phyloP scores from a whole-genome alignment of 768 basidiomycete genomes.

The Hericium alpestre region DNA sequence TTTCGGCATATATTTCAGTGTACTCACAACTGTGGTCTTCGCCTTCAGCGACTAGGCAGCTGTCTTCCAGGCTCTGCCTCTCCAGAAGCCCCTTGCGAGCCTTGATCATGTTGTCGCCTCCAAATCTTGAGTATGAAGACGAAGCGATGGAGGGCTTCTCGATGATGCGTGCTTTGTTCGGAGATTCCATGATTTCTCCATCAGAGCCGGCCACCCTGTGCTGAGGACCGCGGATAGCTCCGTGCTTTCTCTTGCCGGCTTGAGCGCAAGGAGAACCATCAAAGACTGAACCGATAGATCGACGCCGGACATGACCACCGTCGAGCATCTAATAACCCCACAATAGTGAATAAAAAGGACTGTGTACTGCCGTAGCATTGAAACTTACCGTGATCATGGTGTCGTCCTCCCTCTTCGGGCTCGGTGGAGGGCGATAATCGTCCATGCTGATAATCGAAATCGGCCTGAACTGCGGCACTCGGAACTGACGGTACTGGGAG shows the following conservation, averaged over 20 bases:
- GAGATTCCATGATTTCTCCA: conserved; percentile 30
- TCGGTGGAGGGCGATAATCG: conserved; percentile 23
- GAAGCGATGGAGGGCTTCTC: conserved; percentile 61
- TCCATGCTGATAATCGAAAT: conserved; percentile 51
- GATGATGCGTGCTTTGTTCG: conserved; percentile 36
- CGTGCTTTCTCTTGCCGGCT: conserved; percentile 49
- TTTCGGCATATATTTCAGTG: conserved; percentile 19
- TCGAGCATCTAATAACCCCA: conserved; percentile 54
- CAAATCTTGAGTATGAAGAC: conserved; percentile 52
- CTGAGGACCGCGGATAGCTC: conserved; percentile 12
- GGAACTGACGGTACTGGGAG: conserved; percentile 9
- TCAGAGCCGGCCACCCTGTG: conserved; percentile 13
- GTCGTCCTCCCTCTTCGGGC: conserved; percentile 57
- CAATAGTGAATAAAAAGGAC: background rate
- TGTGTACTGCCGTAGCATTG: background rate
- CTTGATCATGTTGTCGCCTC: conserved; percentile 56
- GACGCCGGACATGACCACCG: conserved; percentile 62
- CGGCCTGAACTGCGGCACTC: conserved; percentile 41
- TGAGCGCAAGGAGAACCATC: conserved; percentile 63
- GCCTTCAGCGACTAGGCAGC: conserved; percentile 51
- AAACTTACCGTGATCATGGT: conserved; percentile 68
- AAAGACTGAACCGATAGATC: conserved; percentile 54
- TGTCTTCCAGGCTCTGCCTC: conserved; percentile 59
- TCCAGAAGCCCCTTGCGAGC: conserved; percentile 53
- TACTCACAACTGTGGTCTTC: conserved; percentile 43